Conservation (phyloP, 2,329 filamentous ascomycete genomes). For the Sporothrix globosa region DNA sequence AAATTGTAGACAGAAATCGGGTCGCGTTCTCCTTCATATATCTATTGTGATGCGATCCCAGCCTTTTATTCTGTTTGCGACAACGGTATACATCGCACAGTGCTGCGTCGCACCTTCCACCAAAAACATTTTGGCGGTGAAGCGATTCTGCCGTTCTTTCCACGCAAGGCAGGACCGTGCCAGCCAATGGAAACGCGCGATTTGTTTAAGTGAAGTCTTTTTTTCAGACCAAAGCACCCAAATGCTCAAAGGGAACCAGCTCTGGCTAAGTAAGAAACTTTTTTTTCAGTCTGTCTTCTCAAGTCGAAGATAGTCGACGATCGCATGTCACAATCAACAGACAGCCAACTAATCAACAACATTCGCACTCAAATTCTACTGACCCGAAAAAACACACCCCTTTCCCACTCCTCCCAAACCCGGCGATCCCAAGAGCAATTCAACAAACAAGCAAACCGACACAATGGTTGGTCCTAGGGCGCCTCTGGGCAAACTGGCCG, state of each 20-base stretch:
- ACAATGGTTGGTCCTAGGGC: slow-evolving; percentile 38
- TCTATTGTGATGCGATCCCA: background rate
- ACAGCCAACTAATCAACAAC: background rate
- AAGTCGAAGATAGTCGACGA: background rate
- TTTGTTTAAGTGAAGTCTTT: slow-evolving; percentile 25
- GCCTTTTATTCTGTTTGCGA: background rate
- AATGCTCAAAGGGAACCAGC: background rate
- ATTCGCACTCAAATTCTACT: background rate
- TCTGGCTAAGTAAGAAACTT: slow-evolving; percentile 9
- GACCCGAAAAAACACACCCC: background rate
- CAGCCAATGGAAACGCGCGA: slow-evolving; percentile 32
- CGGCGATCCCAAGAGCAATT: background rate
- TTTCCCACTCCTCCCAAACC: background rate
- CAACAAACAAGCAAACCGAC: background rate
- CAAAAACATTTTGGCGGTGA: slow-evolving; percentile 35
- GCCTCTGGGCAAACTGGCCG: slow-evolving; percentile 41
- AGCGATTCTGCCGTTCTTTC: slow-evolving; percentile 34
- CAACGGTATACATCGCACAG: background rate
- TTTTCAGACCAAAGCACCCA: slow-evolving; percentile 14
- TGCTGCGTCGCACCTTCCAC: slow-evolving; percentile 17
- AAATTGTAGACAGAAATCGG: background rate
- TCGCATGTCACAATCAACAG: background rate
- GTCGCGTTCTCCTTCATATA: background rate
- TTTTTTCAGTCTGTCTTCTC: background rate
- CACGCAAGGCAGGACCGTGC: background rate